Conservation (phyloP, 306 rosid species). For the Acmispon strigosus region DNA sequence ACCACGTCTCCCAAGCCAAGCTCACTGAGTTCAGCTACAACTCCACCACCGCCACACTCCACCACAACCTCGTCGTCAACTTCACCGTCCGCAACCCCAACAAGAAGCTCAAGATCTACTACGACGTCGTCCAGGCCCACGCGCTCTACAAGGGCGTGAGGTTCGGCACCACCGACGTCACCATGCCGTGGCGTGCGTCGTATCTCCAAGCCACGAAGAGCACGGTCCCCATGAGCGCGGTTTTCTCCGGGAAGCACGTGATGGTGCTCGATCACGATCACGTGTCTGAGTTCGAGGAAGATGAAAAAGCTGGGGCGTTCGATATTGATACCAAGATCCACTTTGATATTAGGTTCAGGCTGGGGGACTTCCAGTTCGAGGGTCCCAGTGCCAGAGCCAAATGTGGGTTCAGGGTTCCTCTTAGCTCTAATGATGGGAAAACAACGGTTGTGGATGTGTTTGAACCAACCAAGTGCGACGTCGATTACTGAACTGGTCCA, state of each 20-base stretch:
- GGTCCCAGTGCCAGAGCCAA: no score
- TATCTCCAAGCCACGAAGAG: constrained; percentile 24
- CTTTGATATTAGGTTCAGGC: no score
- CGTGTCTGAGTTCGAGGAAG: constrained; percentile 8
- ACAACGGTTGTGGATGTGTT: no score
- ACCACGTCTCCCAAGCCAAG: constrained; percentile 40
- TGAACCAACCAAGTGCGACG: no score
- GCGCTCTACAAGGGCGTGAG: constrained; percentile 19
- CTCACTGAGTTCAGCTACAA: constrained; percentile 42
- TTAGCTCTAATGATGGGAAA: no score
- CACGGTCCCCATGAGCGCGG: constrained; percentile 3
- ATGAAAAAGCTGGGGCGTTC: constrained; percentile 24
- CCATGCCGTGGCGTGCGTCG: neutral
- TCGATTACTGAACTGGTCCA: no score
- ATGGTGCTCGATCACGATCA: neutral
- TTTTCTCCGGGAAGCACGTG: constrained; percentile 30
- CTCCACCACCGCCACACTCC: constrained; percentile 21
- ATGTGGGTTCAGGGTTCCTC: no score
- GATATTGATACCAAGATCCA: constrained; percentile 25
- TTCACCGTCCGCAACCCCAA: constrained; percentile 31
- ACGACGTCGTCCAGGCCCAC: constrained; percentile 4
- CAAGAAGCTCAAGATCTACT: constrained; percentile 27
- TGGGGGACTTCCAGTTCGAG: no score
- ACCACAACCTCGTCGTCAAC: constrained; percentile 24
- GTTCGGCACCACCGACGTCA: neutral